phyloP scores from a whole-genome alignment of 345 rosid species.

The Gossypium longicalyx region DNA sequence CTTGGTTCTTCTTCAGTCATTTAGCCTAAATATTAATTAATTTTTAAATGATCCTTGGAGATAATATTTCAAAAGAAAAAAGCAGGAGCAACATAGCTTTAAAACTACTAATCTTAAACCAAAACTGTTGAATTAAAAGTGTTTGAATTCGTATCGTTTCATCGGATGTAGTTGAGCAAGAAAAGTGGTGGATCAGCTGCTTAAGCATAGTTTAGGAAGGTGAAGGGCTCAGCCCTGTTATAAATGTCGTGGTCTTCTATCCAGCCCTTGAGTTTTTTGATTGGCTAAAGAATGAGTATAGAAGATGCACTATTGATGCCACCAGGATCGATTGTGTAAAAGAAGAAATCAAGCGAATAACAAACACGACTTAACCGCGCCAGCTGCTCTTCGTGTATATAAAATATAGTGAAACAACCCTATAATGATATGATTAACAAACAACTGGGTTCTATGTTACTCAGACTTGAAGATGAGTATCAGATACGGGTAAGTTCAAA shows the following conservation, averaged over 20 bases:
- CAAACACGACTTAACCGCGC: background rate
- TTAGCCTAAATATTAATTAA: background rate
- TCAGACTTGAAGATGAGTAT: too few species aligned
- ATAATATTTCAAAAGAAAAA: background rate
- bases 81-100: background rate
- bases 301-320: constrained; percentile 7
- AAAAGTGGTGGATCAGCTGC: constrained; percentile 86
- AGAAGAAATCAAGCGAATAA: background rate
- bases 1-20: background rate
- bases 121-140: background rate
- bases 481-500: background rate
- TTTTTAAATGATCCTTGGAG: background rate
- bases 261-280: background rate
- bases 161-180: constrained; percentile 60
- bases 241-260: constrained; percentile 26
- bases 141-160: background rate
- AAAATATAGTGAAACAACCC: constrained; percentile 10
- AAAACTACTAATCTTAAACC: background rate
- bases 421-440: background rate
- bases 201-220: constrained; percentile 96
- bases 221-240: constrained; percentile 57
- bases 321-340: background rate
- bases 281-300: background rate
- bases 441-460: background rate
- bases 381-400: constrained; percentile 4